Evolutionary conservation across 495 filamentous ascomycete genomes (phyloP), one percentile per base, ranked within the genome.

Genomic region (Wilcoxina mikolae): DNA sequence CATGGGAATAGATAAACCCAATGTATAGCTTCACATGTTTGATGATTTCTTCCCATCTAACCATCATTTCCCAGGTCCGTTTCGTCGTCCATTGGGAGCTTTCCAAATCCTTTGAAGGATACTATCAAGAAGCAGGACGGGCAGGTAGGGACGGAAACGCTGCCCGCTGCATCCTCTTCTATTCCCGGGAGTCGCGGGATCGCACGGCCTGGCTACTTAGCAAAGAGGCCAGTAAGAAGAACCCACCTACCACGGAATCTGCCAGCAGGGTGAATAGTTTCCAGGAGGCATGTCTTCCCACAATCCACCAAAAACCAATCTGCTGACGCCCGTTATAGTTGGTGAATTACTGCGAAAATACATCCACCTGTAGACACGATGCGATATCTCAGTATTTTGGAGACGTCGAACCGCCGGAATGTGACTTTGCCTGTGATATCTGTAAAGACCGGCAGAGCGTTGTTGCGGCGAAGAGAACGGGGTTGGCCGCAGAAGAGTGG

Each of bases 1-100:
- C 4, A 95, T 98, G 90, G 90, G 90, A 3, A 95, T 98, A 60
- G 88, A 95, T 62, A 95, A 94, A 68, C 78, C 89, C 26, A 81
- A 91, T 60, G 60, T 51, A 53, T 28, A 51, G 2, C 33, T 23
- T n/a, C 2, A n/a, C n/a, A 5, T 45, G 4, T 29, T 43, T 2
- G 26, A 24, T 2, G 4, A 9, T 31, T 42, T 24, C 20, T 23
- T 25, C 35, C 15, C 25, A 18, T 29, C 12, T 18, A n/a, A 46
- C 31, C 17, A 7, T 15, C 20, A 43, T n/a, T 31, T 17, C 27
- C 7, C 11, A 60, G 58, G 90, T 96, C 15, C 79, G 89, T 2
- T 95, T 95, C 61, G 87, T 96, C 1, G 77, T 93, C 2, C 90
- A 96, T 67, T 95, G 89, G 88, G 82, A 83, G 51, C 71, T 94